These are phyloP conservation scores for Alternaria sp. DNA, from an alignment of 2,329 filamentous ascomycete species.

Conservation along the genomic window DNA sequence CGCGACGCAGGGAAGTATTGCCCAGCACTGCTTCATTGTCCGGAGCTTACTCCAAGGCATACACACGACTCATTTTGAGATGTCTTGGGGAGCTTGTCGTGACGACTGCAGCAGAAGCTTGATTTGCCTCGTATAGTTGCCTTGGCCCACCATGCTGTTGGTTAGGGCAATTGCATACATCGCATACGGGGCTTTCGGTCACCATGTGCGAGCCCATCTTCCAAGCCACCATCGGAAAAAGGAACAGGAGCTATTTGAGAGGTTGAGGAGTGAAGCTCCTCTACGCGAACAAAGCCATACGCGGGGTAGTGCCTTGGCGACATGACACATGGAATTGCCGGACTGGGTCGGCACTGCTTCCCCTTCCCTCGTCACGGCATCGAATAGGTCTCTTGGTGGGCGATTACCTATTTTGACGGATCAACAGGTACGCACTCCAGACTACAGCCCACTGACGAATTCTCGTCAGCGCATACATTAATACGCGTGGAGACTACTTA, in stretches of 20 bases:
- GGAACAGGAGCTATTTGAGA: background rate
- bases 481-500: background rate
- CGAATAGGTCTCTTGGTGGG: background rate
- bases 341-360: constrained; percentile 1
- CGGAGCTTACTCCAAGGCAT: background rate
- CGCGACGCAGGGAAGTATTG: background rate
- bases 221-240: background rate
- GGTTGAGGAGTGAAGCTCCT: background rate
- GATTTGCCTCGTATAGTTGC: background rate
- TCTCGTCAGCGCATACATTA: background rate
- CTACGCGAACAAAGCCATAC: background rate
- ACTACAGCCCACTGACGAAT: background rate
- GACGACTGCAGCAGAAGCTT: background rate
- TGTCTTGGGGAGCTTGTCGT: background rate
- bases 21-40: background rate
- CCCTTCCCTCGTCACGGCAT: background rate
- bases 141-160: background rate
- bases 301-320: background rate
- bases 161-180: background rate
- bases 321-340: constrained; percentile 1
- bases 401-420: background rate
- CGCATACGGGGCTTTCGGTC: background rate
- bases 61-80: background rate
- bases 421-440: background rate
- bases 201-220: background rate